Conservation (phyloP, 331 rosid species). For the Phaseolus coccineus region DNA sequence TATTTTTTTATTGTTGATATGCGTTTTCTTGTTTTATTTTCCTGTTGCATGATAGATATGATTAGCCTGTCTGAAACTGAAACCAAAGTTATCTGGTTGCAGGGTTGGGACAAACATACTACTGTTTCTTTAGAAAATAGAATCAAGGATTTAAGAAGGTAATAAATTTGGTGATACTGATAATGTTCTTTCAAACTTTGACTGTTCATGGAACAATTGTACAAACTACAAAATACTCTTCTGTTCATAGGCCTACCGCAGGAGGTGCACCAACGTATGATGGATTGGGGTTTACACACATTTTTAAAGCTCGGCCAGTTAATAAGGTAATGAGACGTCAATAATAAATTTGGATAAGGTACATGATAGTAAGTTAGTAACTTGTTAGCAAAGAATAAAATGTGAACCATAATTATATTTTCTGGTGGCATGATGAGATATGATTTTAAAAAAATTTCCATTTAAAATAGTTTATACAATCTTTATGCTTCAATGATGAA, state of each 20-base stretch:
- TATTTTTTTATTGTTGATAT: conserved; percentile 31
- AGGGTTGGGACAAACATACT: conserved; percentile 61
- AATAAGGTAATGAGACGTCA: conserved; percentile 64
- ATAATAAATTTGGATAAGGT: conserved; percentile 1
- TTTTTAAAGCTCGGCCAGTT: conserved; percentile 74
- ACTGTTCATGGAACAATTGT: conserved; percentile 24
- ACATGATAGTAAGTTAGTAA: background rate
- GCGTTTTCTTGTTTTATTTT: conserved; percentile 31
- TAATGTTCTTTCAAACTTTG: conserved; percentile 26
- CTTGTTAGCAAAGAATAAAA: conserved; percentile 3
- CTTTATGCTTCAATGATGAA: conserved; percentile 21
- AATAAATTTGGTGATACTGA: conserved; percentile 27
- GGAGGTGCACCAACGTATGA: conserved; percentile 52
- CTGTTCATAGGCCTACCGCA: conserved; percentile 64
- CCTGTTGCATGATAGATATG: conserved; percentile 33
- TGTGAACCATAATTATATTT: conserved; percentile 24
- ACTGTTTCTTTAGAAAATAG: conserved; percentile 52
- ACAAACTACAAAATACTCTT: conserved; percentile 40
- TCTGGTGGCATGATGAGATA: conserved; percentile 2
- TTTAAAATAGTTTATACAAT: conserved; percentile 23
- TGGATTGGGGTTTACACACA: conserved; percentile 57
- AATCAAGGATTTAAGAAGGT: conserved; percentile 71
- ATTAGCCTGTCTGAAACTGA: conserved; percentile 38
- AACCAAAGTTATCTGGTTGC: conserved; percentile 51
- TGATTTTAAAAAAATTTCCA: conserved; percentile 26